Evolutionary conservation across 495 filamentous ascomycete species (phyloP).

Genomic region (Daldinia caldariorum): DNA sequence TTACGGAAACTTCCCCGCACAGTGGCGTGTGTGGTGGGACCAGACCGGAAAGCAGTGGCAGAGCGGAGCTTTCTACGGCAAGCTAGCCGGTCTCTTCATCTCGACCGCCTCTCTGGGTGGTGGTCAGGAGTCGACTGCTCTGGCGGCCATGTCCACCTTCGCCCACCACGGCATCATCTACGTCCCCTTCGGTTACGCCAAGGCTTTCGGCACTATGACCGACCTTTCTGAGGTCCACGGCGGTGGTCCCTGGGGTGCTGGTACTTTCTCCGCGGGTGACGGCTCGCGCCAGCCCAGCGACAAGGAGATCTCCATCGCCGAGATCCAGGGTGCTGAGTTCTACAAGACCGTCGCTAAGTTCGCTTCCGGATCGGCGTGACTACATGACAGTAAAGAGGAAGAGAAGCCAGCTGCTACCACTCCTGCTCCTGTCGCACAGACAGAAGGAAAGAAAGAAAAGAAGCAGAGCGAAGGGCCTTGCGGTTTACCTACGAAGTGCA

Average conservation of each 20-base stretch:
- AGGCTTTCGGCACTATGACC: constrained; percentile 71
- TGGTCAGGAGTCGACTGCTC: constrained; percentile 89
- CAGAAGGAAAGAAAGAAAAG: constrained; percentile 12
- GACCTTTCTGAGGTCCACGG: constrained; percentile 82
- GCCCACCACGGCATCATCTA: constrained; percentile 95
- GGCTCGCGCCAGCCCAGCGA: constrained; percentile 82
- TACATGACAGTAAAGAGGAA: constrained; percentile 68
- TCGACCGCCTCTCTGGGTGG: constrained; percentile 83
- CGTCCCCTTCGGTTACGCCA: constrained; percentile 92
- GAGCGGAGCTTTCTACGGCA: constrained; percentile 81
- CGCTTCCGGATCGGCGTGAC: constrained; percentile 73
- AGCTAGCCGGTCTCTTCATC: constrained; percentile 93
- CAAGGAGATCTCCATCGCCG: constrained; percentile 80
- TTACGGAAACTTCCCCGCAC: constrained; percentile 97
- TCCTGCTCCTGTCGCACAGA: background rate
- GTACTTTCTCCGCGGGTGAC: constrained; percentile 83
- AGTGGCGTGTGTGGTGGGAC: constrained; percentile 94
- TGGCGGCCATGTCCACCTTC: constrained; percentile 86
- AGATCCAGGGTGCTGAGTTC: constrained; percentile 85
- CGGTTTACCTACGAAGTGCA: constrained; percentile 44
- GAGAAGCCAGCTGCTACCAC: constrained; percentile 4
- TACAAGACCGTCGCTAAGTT: constrained; percentile 78
- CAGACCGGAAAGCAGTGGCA: constrained; percentile 78
- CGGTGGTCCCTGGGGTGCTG: constrained; percentile 92
- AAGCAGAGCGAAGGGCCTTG: constrained; percentile 38